Evolutionary conservation across 495 filamentous ascomycete genomes (phyloP), one percentile per base, ranked within the genome.

Genomic region (Xylaria bambusicola): DNA sequence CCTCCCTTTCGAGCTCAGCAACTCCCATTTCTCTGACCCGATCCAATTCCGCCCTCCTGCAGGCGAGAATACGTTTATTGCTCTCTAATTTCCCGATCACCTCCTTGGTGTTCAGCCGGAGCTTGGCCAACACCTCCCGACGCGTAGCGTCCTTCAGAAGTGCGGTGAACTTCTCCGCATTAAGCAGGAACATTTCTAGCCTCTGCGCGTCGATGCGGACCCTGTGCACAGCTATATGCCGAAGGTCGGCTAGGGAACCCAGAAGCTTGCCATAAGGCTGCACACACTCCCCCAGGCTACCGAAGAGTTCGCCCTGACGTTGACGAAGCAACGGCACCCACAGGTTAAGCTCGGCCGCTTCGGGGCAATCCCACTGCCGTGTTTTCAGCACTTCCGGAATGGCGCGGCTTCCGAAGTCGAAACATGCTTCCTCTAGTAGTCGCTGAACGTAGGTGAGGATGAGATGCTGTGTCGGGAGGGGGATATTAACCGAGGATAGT

Each of bases 21-120:
- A 60, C 31, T 8, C 29, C 47, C 47, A 46, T 45, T 18, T 42
- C 31, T 53, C 53, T 47, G 2, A 33, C 20, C 1, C 56, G 46
- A 51, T 60, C 50, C 7, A 60, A 12, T 18, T 42, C 56, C 17
- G 56, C 56, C 29, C 56, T 17, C n/a, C 53, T 26, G 12, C 21
- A 46, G 17, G 56, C 56, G 3, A 60, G 18, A 26, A 58, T 23
- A 15, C 41, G 56, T 18, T 60, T 60, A n/a, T 60, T 60, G 15
- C 56, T 45, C 21, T 58, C 48, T 29, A 58, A 24, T 24, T 58
- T 46, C 18, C 41, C 48, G 7, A 58, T 58, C 24, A 38, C 15
- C 33, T 50, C 45, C 18, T 58, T 31, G 10, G 44, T 36, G 23
- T 58, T 52, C 9, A 31, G 23, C 31, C 56, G 45, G 18, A 58